Percentiles rank a stretch among this genome's conserved stretches.
Evolutionary conservation across 306 rosid genomes (phyloP).

Genomic region (Rosa multiflora): DNA sequence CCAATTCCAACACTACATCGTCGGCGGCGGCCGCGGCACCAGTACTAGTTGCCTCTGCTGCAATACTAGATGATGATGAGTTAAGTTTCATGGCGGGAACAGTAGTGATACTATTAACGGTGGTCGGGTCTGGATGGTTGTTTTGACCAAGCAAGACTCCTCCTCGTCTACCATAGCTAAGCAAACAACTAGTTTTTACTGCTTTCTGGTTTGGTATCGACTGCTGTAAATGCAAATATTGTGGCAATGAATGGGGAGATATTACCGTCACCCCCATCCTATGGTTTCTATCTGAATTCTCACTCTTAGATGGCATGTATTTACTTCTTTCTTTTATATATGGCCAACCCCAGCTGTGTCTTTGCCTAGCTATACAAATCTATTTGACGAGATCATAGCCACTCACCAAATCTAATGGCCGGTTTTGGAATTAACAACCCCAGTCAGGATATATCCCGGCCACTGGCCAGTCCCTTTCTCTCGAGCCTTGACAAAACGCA

Average conservation of each 20-base stretch:
- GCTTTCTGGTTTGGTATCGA: background rate
- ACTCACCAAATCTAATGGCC: background rate
- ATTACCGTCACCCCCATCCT: constrained; percentile 21
- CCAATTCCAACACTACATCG: constrained; percentile 29
- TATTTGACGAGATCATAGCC: background rate
- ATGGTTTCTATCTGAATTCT: background rate
- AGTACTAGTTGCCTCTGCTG: constrained; percentile 18
- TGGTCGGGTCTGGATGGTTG: background rate
- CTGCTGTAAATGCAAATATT: constrained; percentile 1
- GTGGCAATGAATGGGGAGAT: constrained; percentile 21
- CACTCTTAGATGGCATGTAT: background rate
- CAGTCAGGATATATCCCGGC: no score
- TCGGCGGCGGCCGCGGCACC: constrained; percentile 24
- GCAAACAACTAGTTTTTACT: background rate
- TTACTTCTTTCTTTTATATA: no score
- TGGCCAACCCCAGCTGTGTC: background rate
- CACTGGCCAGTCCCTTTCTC: no score
- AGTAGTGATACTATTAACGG: background rate
- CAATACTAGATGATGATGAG: constrained; percentile 4
- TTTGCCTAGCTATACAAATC: background rate
- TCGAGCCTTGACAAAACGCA: no score
- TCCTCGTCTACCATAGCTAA: background rate
- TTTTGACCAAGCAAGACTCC: background rate
- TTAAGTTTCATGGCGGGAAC: constrained; percentile 9
- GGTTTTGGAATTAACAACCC: background rate